Base-by-base conservation (phyloP, 2,329 filamentous ascomycete species). In the Fusarium longipes region DNA sequence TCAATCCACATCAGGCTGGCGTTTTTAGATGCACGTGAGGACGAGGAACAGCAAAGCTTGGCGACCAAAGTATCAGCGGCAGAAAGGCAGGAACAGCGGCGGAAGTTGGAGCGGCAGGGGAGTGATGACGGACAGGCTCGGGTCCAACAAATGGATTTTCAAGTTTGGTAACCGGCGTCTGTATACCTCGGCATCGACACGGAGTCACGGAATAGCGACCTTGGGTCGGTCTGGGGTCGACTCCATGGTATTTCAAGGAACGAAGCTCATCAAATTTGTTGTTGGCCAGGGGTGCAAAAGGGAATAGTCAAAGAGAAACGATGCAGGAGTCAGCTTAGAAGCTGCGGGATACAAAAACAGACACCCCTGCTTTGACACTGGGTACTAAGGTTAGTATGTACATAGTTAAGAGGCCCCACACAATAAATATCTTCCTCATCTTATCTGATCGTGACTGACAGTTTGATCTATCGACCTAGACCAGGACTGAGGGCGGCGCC, bases 381-480 rank as follows among this genome's bases (percentile, higher is more conserved):
- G 15, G 15, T 35, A 49, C 36, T 15, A 24, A 38, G 36, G 38
- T 24, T 24, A 7, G 35, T 20, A 18, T 12, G 45, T 32, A 47
- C 38, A 33, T 51, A 48, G 56, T 51, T 65, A 25, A 30, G 39
- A 38, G 52, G 54, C 54, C 60, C 67, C 64, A 71, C 67, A 68
- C 60, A 70, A 27, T 47, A 63, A 57, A 63, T 47, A 48, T 53
- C 38, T 43, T 68, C 68, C 56, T 53, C 58, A 72, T 73, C 71
- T 73, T 73, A 73, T 73, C 71, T 70, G 71, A 73, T 73, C 61
- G 68, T 73, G 63, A 63, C 59, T 65, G 51, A 40, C 38, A 27
- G 44, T 32, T 56, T 33, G 49, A 65, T 62, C 63, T 66, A 65
- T 67, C 47, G 44, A 47, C 12, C 18, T 68, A 69, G 63, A 54